These are phyloP conservation scores for Coprinopsis marcescibilis DNA, from an alignment of 768 basidiomycete genomes.

Conservation along the genomic window DNA sequence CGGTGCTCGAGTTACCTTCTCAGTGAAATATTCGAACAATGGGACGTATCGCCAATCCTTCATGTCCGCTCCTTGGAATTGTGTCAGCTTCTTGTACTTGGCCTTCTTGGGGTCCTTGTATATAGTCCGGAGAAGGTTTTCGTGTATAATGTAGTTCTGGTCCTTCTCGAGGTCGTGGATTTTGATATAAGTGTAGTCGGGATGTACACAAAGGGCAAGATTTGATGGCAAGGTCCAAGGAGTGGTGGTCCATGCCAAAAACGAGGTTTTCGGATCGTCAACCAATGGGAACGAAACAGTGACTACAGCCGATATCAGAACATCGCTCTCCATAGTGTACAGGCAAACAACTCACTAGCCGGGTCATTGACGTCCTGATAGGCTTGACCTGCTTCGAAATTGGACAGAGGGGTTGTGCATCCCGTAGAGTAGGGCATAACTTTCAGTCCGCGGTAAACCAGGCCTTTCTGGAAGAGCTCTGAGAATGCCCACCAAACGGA, in stretches of 20 bases:
- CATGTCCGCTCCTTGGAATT: slow-evolving; percentile 88
- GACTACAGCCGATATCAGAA: slow-evolving; percentile 37
- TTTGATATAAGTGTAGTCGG: slow-evolving; percentile 93
- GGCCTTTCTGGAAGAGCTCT: slow-evolving; percentile 84
- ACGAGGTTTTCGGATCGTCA: slow-evolving; percentile 83
- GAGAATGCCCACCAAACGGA: slow-evolving; percentile 98
- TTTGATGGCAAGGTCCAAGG: slow-evolving; percentile 99
- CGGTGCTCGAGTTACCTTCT: slow-evolving; percentile 58
- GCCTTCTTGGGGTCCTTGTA: slow-evolving; percentile 98
- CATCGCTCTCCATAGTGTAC: not conserved
- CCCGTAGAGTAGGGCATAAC: slow-evolving; percentile 99
- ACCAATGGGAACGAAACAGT: slow-evolving; percentile 91
- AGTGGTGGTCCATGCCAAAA: slow-evolving; percentile 98
- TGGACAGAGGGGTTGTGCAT: slow-evolving; percentile 91
- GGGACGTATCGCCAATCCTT: slow-evolving; percentile 95
- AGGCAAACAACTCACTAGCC: slow-evolving; percentile 48
- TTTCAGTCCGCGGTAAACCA: slow-evolving; percentile 88
- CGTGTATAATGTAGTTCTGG: slow-evolving; percentile 88
- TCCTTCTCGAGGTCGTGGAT: slow-evolving; percentile 86
- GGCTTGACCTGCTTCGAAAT: slow-evolving; percentile 92
- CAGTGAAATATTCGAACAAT: slow-evolving; percentile 94
- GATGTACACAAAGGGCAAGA: slow-evolving; percentile 91
- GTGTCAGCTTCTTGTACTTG: slow-evolving; percentile 85
- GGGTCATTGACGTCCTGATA: slow-evolving; percentile 95
- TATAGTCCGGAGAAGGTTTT: slow-evolving; percentile 75